Base-by-base conservation (phyloP, 2,329 filamentous ascomycete species). In the Diaporthe batatas region DNA sequence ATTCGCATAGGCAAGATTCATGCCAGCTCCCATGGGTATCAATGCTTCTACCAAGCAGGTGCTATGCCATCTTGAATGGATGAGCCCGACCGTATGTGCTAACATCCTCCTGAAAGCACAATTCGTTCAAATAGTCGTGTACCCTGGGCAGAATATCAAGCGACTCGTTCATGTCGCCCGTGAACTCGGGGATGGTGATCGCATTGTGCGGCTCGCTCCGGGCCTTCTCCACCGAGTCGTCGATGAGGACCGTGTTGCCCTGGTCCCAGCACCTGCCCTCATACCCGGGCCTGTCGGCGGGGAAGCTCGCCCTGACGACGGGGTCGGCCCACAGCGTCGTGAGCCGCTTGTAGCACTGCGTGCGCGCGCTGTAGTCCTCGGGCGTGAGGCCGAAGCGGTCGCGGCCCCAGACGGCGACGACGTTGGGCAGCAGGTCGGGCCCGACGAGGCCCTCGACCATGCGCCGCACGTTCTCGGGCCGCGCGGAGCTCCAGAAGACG, bases 311-410 rank as follows among this genome's bases (percentile, higher is more conserved):
- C 72, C 79, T 80, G 29, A 91, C 81, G 4, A 71, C 62, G 0
- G 81, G 80, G 75, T 90, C 83, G 16, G 77, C 78, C 96, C 96
- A 99, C 0, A 98, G 83, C 65, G 83, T 85, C 0, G 90, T 86
- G 3, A 99, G 87, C 49, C 93, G 89, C 85, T 99, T 99, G 87
- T 98, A 98, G 72, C 95, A 94, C 80, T 97, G 94, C 0, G 96
- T 91, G 72, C 93, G 93, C 65, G 82, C 77, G 72, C 87, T 84
- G 83, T 93, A 98, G 79, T 97, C 92, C 3, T 80, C 74, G 0
- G 76, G 53, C 0, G 88, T 87, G 5, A 99, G 88, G 25, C 90
- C 90, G 73, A 98, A 92, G 34, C 87, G 89, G 78, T 97, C 92
- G 39, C 96, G 91, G 7, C 87, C 92, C 95, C 95, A 98, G 70